Conservation (phyloP, 345 rosid genomes). For the Eucalyptus curtisii region DNA sequence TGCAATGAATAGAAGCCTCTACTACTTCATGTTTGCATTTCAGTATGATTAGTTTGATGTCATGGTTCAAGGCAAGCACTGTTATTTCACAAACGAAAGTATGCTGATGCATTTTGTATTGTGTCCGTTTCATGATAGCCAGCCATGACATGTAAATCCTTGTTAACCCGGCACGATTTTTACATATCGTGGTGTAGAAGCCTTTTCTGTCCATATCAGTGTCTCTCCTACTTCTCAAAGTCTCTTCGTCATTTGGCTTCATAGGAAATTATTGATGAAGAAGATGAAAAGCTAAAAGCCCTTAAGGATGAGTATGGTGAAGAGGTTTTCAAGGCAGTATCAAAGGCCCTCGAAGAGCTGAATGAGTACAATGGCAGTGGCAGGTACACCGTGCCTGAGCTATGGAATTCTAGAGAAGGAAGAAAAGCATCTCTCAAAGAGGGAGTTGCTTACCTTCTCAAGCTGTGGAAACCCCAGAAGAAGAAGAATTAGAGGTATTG, state of each 20-base stretch:
- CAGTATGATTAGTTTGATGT: background rate
- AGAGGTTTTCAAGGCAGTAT: slow-evolving; percentile 19
- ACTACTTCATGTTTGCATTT: background rate
- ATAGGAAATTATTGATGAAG: slow-evolving; percentile 23
- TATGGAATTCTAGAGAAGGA: slow-evolving; percentile 18
- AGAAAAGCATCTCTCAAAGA: slow-evolving; percentile 29
- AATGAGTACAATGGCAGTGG: slow-evolving; percentile 40
- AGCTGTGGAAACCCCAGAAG: slow-evolving; percentile 10
- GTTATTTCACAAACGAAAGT: background rate
- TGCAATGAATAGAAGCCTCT: background rate
- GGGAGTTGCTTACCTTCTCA: slow-evolving; percentile 10
- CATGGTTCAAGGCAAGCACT: background rate
- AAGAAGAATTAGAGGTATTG: slow-evolving; percentile 5
- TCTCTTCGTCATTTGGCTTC: background rate
- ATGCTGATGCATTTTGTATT: background rate
- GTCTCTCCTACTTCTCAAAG: background rate
- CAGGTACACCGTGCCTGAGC: slow-evolving; percentile 19
- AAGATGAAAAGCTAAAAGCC: slow-evolving; percentile 23
- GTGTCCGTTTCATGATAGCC: background rate
- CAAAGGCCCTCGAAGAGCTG: slow-evolving; percentile 12
- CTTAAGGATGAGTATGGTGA: slow-evolving; percentile 21
- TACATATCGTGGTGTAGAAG: background rate
- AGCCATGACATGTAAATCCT: background rate
- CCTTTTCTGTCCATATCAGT: background rate
- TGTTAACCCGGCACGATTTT: background rate